Base-by-base conservation (phyloP, 1,284 basidiomycete genomes). In the Bondarzewia mesenterica region DNA sequence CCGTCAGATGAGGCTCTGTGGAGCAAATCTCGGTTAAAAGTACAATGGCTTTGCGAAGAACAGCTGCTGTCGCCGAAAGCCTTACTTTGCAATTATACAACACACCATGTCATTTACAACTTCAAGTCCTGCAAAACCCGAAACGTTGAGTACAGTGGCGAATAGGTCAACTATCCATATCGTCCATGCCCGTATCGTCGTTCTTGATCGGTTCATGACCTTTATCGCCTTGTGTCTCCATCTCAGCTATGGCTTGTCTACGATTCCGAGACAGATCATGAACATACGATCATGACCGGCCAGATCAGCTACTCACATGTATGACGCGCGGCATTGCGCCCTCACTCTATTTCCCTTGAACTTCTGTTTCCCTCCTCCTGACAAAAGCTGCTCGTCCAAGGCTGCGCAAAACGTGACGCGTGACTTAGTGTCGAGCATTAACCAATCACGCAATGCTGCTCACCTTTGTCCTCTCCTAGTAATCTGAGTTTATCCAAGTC, bases 391-490 rank as follows among this genome's bases (percentile, higher is more conserved):
- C 7, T 47, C 23, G 25, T 47, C 46, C 18, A 47, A 27, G 5
- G 36, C 46, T 47, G 25, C 15, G 26, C 23, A 25, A 32, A 32
- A n/a, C 29, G n/a, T 32, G 12, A 32, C 10, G 29, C 18, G 3
- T 26, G n/a, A 12, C 7, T 32, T 14, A 47, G 37, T 12, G n/a
- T 23, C 12, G 8, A 8, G 14, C 3, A 16, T 22, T 4, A 39
- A 15, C 6, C 16, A 3, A 29, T 39, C 7, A n/a, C 23, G 22
- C 4, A 25, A 39, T 35, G 6, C 16, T 22, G 22, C 25, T 44
- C 12, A 50, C 49, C 38, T 2, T 21, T 23, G 23, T 46, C 49
- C 12, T 50, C 49, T 3, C 44, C 37, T 7, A 50, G 43, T 37
- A 50, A 40, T 20, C 22, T 40, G 16, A 50, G 18, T 22, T 46